Percentiles rank a stretch among this genome's conserved stretches.
Conservation (phyloP, 495 filamentous ascomycete species). For the Xylaria intraflava region DNA sequence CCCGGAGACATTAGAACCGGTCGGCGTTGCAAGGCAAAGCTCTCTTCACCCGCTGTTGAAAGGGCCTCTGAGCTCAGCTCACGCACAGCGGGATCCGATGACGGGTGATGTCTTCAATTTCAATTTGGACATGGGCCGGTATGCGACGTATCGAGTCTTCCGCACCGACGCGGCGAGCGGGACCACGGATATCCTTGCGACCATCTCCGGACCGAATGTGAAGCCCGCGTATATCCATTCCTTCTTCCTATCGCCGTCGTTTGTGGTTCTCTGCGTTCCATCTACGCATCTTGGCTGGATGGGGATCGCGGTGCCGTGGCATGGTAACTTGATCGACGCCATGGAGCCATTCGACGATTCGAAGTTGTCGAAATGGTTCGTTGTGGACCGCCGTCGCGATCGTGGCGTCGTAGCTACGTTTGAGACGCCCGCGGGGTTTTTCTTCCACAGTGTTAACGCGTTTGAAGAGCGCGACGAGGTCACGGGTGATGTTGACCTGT, state of each 20-base stretch:
- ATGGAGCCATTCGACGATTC: slow-evolving; percentile 47
- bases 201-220: slow-evolving; percentile 42
- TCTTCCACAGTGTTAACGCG: slow-evolving; percentile 70
- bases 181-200: slow-evolving; percentile 62
- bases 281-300: slow-evolving; percentile 41
- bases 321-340: slow-evolving; percentile 51
- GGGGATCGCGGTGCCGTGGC: slow-evolving; percentile 48
- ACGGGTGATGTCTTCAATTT: slow-evolving; percentile 76
- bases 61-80: slow-evolving; percentile 57
- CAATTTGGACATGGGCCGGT: slow-evolving; percentile 50
- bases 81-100: slow-evolving; percentile 60
- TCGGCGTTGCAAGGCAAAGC: slow-evolving; percentile 51
- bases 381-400: slow-evolving; percentile 52
- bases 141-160: slow-evolving; percentile 57
- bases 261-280: slow-evolving; percentile 59
- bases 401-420: slow-evolving; percentile 54
- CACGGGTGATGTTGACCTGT: slow-evolving; percentile 39
- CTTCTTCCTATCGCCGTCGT: slow-evolving; percentile 57
- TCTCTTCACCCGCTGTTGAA: slow-evolving; percentile 58
- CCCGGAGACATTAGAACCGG: slow-evolving; percentile 63
- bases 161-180: slow-evolving; percentile 51
- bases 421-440: slow-evolving; percentile 58
- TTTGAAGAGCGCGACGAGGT: slow-evolving; percentile 50
- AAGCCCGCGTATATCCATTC: slow-evolving; percentile 66
- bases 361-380: slow-evolving; percentile 56